phyloP scores from a whole-genome alignment of 2,329 filamentous ascomycete genomes.

The Fusarium metavorans region DNA sequence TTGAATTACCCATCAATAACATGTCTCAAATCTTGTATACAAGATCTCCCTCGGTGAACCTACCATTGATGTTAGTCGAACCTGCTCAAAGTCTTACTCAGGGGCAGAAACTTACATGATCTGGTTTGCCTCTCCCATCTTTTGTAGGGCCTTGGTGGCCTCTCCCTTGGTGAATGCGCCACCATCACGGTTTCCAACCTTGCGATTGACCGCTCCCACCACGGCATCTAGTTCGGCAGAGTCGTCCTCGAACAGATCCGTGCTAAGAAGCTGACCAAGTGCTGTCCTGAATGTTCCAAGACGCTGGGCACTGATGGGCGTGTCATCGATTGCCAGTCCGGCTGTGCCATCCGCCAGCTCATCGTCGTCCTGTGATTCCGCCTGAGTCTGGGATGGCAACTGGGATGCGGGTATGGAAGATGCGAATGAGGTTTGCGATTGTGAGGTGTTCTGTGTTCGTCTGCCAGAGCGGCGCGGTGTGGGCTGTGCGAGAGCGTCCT shows the following conservation, averaged over 20 bases:
- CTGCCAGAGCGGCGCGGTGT: constrained; percentile 58
- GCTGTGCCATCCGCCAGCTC: constrained; percentile 57
- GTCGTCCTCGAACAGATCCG: constrained; percentile 88
- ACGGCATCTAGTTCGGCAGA: constrained; percentile 81
- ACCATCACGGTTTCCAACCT: constrained; percentile 65
- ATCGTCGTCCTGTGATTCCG: constrained; percentile 58
- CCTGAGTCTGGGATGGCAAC: constrained; percentile 61
- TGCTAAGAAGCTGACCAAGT: constrained; percentile 85
- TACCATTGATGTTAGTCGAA: constrained; percentile 46
- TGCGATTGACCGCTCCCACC: constrained; percentile 82
- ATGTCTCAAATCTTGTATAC: constrained; percentile 75
- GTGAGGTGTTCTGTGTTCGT: constrained; percentile 54
- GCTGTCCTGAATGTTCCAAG: constrained; percentile 81
- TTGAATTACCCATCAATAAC: constrained; percentile 5
- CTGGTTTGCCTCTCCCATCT: constrained; percentile 86
- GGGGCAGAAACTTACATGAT: constrained; percentile 79
- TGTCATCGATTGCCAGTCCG: constrained; percentile 55
- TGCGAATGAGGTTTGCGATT: constrained; percentile 74
- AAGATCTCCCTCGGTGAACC: constrained; percentile 71
- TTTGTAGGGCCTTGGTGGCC: constrained; percentile 80
- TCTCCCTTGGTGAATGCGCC: constrained; percentile 78
- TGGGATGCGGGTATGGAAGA: constrained; percentile 85
- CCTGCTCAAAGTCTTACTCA: not conserved
- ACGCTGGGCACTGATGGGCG: constrained; percentile 70
- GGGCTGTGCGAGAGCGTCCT: constrained; percentile 35